Evolutionary conservation across 345 rosid genomes (phyloP).

Genomic region (Brassica carinata): DNA sequence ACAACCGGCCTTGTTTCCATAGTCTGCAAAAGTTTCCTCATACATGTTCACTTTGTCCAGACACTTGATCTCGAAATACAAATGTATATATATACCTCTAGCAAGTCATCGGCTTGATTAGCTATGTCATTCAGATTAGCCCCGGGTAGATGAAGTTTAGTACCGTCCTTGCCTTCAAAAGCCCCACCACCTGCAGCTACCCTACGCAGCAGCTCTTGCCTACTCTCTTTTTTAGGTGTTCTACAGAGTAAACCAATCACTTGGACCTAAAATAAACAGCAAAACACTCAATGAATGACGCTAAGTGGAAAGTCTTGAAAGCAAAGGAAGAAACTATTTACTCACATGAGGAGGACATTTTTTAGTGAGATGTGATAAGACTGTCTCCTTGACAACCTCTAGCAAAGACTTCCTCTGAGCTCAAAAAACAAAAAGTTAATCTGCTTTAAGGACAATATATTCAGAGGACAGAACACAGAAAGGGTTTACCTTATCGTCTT

Average conservation of each 20-base stretch:
- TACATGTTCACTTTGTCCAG: not conserved
- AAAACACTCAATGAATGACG: not conserved
- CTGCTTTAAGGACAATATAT: not conserved
- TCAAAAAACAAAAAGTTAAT: not conserved
- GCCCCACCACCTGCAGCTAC: constrained; percentile 6
- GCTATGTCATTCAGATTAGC: not conserved
- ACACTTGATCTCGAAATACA: not conserved
- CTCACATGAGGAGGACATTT: constrained; percentile 48
- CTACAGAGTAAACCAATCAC: constrained; percentile 95
- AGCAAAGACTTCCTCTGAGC: not conserved
- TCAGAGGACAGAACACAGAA: not conserved
- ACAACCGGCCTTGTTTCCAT: not conserved
- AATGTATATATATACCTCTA: not conserved
- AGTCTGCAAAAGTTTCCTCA: not conserved
- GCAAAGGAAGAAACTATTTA: constrained; percentile 17
- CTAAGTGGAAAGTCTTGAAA: not conserved
- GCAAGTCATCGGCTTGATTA: not conserved
- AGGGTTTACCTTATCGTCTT: not conserved
- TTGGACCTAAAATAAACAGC: constrained; percentile 59
- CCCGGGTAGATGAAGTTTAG: not conserved
- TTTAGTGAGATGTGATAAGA: not conserved
- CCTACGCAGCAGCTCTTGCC: constrained; percentile 1
- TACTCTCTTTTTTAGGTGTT: constrained; percentile 45
- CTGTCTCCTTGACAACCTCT: not conserved
- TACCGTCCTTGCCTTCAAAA: not conserved